Percentiles rank a stretch among this genome's conserved stretches.
Evolutionary conservation across 345 rosid species (phyloP).

Genomic region (Syzygium jambos): DNA sequence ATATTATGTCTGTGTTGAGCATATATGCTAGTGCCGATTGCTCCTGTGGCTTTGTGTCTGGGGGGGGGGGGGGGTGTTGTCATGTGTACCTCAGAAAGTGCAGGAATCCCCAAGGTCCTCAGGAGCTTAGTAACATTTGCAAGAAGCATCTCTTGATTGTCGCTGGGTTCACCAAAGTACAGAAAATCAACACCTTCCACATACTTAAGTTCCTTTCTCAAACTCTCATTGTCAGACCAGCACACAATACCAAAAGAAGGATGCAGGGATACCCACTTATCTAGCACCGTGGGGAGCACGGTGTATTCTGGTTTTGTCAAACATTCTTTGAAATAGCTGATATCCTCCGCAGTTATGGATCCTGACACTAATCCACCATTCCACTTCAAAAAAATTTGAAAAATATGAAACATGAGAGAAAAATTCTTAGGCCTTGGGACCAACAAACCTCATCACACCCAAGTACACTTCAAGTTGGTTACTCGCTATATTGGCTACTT

Average conservation of each 20-base stretch:
- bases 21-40: not conserved
- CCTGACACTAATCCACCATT: constrained; percentile 59
- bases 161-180: constrained; percentile 44
- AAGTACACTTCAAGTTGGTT: not conserved
- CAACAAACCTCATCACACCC: not conserved
- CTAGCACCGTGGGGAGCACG: constrained; percentile 70
- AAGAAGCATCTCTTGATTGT: constrained; percentile 43
- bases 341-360: constrained; percentile 42
- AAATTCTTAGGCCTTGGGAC: not conserved
- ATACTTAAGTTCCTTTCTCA: constrained; percentile 52
- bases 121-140: constrained; percentile 42
- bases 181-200: constrained; percentile 53
- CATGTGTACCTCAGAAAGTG: constrained; percentile 65
- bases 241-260: constrained; percentile 79
- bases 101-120: constrained; percentile 66
- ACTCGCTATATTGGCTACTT: constrained; percentile 69
- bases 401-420: constrained; percentile 42
- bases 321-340: constrained; percentile 43
- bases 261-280: constrained; percentile 88
- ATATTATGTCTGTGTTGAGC: not conserved
- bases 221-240: constrained; percentile 71
- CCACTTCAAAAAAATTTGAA: constrained; percentile 72
- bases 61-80: not conserved
- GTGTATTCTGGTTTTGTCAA: constrained; percentile 48
- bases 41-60: not conserved